Evolutionary conservation across 768 basidiomycete genomes (phyloP).

Genomic region (Strobilomyces echinocephalus): DNA sequence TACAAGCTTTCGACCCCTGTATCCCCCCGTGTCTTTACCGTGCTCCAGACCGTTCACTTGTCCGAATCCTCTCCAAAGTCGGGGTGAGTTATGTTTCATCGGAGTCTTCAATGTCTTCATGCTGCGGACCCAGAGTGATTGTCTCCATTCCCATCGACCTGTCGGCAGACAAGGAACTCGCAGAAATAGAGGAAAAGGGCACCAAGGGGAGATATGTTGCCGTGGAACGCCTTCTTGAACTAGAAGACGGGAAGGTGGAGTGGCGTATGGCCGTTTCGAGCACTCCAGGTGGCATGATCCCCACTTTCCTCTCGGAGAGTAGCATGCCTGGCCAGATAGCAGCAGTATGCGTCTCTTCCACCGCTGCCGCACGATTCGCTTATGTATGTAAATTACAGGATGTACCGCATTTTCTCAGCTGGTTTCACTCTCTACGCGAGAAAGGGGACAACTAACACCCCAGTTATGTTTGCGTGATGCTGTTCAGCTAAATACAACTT

Average conservation of each 20-base stretch:
- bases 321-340: conserved; percentile 61
- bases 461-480: not conserved
- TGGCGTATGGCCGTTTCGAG: conserved; percentile 82
- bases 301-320: conserved; percentile 56
- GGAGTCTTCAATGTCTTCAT: not conserved
- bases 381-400: conserved; percentile 40
- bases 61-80: conserved; percentile 46
- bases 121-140: conserved; percentile 23
- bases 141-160: conserved; percentile 71
- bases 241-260: conserved; percentile 59
- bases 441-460: conserved; percentile 1
- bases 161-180: conserved; percentile 50
- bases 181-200: conserved; percentile 57
- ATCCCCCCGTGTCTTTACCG: conserved; percentile 72
- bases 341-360: conserved; percentile 35
- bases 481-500: not conserved
- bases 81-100: conserved; percentile 43
- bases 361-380: not conserved
- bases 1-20: conserved; percentile 71
- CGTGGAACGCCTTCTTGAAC: conserved; percentile 61
- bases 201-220: conserved; percentile 65
- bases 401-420: conserved; percentile 67
- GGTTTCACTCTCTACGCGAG: conserved; percentile 44
- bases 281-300: conserved; percentile 65
- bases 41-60: conserved; percentile 59